These are phyloP conservation scores for Clitopilus hobsonii DNA, from an alignment of 768 basidiomycete genomes.

Conservation along the genomic window DNA sequence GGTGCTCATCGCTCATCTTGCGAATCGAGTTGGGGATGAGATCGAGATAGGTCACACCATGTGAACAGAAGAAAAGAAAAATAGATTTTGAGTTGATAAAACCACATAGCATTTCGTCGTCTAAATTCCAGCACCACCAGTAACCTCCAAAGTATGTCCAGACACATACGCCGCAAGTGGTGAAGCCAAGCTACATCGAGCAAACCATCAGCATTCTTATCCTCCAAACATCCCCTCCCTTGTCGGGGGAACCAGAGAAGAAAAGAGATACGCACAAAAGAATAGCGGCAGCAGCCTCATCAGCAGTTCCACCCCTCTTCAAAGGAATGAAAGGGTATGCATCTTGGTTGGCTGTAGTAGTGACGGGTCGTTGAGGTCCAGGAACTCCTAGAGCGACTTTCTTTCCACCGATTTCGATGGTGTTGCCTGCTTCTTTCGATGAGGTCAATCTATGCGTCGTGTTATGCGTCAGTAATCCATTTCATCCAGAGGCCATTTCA, in stretches of 20 bases:
- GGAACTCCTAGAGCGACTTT: conserved; percentile 82
- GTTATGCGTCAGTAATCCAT: conserved; percentile 1
- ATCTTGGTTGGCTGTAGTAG: conserved; percentile 21
- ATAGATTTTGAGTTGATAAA: background rate
- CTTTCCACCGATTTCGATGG: conserved; percentile 79
- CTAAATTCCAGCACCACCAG: conserved; percentile 75
- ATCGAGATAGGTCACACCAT: no score
- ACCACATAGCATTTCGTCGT: background rate
- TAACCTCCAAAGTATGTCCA: conserved; percentile 82
- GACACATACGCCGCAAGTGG: conserved; percentile 77
- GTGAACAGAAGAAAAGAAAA: no score
- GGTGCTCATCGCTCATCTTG: no score
- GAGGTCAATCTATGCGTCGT: conserved; percentile 56
- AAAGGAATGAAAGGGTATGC: conserved; percentile 54
- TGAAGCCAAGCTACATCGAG: conserved; percentile 57
- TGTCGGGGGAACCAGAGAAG: conserved; percentile 7
- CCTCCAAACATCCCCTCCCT: no score
- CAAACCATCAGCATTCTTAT: background rate
- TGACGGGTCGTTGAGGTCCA: conserved; percentile 35
- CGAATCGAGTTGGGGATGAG: no score
- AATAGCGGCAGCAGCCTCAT: conserved; percentile 72
- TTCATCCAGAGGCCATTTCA: no score
- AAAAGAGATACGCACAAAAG: conserved; percentile 57
- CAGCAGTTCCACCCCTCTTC: conserved; percentile 58
- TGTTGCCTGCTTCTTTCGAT: conserved; percentile 71